These are phyloP conservation scores for Angophora floribunda DNA, from an alignment of 345 rosid genomes.

Conservation along the genomic window DNA sequence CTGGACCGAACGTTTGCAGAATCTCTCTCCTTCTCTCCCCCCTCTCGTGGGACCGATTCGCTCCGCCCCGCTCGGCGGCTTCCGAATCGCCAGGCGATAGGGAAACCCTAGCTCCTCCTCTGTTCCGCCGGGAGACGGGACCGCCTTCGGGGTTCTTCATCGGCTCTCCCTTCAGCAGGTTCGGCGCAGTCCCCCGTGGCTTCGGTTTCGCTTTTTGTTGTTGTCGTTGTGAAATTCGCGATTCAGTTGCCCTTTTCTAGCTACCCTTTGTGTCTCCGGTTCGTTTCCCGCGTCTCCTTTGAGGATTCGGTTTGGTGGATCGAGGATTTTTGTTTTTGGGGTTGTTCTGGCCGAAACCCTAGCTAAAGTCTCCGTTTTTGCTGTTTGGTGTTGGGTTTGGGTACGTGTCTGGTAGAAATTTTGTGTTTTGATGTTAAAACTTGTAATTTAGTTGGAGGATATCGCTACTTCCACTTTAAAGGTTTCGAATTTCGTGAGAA, in stretches of 20 bases:
- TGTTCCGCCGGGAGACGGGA: not conserved
- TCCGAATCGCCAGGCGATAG: not conserved
- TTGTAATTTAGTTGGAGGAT: not conserved
- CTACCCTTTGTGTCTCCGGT: not conserved
- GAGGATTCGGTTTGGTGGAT: not conserved
- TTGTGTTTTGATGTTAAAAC: not conserved
- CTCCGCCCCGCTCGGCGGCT: not conserved
- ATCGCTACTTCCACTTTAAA: not conserved
- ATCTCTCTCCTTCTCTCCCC: not conserved
- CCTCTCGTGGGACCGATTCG: not conserved
- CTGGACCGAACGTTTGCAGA: not conserved
- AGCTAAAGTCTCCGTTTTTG: not conserved
- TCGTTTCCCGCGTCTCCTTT: not conserved
- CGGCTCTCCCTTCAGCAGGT: not conserved
- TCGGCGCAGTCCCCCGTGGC: not conserved
- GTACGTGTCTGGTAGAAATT: not conserved
- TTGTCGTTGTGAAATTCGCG: not conserved
- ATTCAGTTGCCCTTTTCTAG: not conserved
- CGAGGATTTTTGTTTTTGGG: not conserved
- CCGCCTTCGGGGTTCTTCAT: not conserved
- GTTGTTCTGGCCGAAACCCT: not conserved
- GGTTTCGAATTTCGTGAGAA: not conserved
- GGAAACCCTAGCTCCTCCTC: not conserved
- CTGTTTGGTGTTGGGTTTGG: not conserved
- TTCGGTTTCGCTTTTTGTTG: not conserved